A percentile compares a stretch with the other conserved stretches of the same genome.
Conservation (phyloP, 306 rosid species). For the Gastrolobium villosum region DNA sequence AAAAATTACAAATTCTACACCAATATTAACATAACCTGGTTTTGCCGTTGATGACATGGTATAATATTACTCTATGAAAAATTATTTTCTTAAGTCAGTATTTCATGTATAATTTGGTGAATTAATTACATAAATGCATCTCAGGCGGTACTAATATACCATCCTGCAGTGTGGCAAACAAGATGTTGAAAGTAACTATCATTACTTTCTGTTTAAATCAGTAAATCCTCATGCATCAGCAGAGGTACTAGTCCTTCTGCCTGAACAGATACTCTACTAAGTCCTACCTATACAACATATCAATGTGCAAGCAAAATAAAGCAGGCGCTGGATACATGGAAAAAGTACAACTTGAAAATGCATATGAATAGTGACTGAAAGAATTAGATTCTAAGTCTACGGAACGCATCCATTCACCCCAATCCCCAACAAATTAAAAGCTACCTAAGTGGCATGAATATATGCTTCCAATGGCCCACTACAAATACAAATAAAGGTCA, state of each 20-base stretch:
- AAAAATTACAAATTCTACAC: not conserved
- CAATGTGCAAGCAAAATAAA: constrained; percentile 37
- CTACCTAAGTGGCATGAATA: constrained; percentile 14
- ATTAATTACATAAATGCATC: constrained; percentile 32
- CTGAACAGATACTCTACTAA: constrained; percentile 5
- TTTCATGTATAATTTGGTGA: constrained; percentile 41
- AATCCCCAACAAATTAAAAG: constrained; percentile 34
- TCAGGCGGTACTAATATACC: constrained; percentile 6
- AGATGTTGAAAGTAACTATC: not conserved
- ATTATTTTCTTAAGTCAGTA: constrained; percentile 17
- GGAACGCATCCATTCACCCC: constrained; percentile 35
- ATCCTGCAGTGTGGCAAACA: constrained; percentile 20
- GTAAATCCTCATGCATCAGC: constrained; percentile 32
- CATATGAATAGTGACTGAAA: constrained; percentile 36
- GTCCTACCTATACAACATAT: constrained; percentile 34
- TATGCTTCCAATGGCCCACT: not conserved
- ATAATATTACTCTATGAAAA: constrained; percentile 18
- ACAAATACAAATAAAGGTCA: constrained; percentile 37
- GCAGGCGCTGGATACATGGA: constrained; percentile 33
- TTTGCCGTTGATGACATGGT: not conserved
- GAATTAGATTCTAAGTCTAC: constrained; percentile 42
- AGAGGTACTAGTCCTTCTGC: constrained; percentile 26
- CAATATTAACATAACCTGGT: no score
- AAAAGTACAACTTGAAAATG: constrained; percentile 38
- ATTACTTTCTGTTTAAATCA: constrained; percentile 22